phyloP scores from a whole-genome alignment of 2,329 filamentous ascomycete genomes.

The Epichloe sibirici region DNA sequence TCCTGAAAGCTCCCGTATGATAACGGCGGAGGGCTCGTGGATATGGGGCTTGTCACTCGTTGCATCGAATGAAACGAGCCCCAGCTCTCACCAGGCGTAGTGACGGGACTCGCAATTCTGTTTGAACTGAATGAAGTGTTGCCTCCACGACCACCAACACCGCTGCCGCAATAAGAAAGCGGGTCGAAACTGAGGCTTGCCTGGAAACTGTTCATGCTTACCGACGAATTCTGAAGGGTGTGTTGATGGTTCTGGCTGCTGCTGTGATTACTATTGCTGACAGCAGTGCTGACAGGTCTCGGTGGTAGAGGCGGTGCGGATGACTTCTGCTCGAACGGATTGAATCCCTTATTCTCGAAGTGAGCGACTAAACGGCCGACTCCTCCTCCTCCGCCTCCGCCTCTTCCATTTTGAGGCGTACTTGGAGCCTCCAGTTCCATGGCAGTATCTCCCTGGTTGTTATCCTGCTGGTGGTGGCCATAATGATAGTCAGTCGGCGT shows the following conservation, averaged over 20 bases:
- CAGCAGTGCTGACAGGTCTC: constrained; percentile 17
- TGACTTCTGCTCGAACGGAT: constrained; percentile 24
- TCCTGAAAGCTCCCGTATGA: constrained; percentile 22
- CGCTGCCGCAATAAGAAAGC: constrained; percentile 5
- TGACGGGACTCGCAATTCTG: constrained; percentile 20
- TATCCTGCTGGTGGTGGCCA: constrained; percentile 7
- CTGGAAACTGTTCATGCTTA: constrained; percentile 11
- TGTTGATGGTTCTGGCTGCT: constrained; percentile 8
- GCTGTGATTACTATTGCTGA: constrained; percentile 5
- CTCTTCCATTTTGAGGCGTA: constrained; percentile 12
- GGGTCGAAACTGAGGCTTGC: constrained; percentile 5
- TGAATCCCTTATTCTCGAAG: constrained; percentile 25
- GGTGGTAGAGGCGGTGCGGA: constrained; percentile 24
- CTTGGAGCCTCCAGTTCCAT: constrained; percentile 18
- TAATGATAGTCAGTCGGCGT: constrained; percentile 18
- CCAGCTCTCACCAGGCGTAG: constrained; percentile 20
- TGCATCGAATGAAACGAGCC: constrained; percentile 18
- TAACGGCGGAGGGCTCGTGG: constrained; percentile 17
- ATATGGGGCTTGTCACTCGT: constrained; percentile 21
- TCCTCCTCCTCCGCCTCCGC: constrained; percentile 11
- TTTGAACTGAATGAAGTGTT: constrained; percentile 12
- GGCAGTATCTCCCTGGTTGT: constrained; percentile 7
- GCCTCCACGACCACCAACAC: not conserved
- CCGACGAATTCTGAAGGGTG: constrained; percentile 9
- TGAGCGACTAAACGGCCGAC: constrained; percentile 28